Base-by-base conservation (phyloP, 164 flowering plant genomes). In the Kalanchoe fedtschenkoi region DNA sequence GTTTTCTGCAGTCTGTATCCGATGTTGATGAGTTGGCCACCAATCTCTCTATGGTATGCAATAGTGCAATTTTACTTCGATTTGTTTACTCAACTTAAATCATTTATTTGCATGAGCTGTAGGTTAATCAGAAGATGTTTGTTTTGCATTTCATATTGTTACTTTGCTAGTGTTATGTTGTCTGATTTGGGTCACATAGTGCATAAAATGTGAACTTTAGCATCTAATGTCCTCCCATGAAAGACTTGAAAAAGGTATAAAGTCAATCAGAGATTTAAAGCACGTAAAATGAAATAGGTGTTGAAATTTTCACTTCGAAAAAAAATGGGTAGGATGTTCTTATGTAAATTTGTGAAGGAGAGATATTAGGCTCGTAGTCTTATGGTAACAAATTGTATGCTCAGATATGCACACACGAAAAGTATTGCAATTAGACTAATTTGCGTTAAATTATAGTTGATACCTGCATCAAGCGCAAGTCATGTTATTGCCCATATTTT, bases 11-110 rank as follows among this genome's bases (percentile, higher is more conserved):
- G 63, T 70, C 86, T 60, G 47, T 73, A 14, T 71, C 84, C 34
- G 91, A 81, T 22, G 64, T 79, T 54, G 86, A 83, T 69, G 87
- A 81, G 65, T 74, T 81, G 58, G 66, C 80, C 5, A 72, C 69
- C 58, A 70, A 81, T 56, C 81, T 81, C 70, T 72, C 76, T 43
- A 81, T 80, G 91, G 91, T 85, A 28, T 69, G 74, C 22, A 6
- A 43, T 7, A 56, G 30, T 29, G 21, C 21, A 4, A 9, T 22
- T 41, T 13, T 41, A 17, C 22, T 38, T 13, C 55, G 8, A 13
- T 57, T 56, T 47, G 15, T 14, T 38, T 41, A 19, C 14, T n/a
- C 14, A 32, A 35, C 24, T 24, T 11, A 8, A 16, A 2, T 33
- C 1, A 10, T 33, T 58, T 33, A 6, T 22, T 58, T 17, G 9